Conservation (phyloP, 2,329 filamentous ascomycete genomes). For the Calonectria naviculata region DNA sequence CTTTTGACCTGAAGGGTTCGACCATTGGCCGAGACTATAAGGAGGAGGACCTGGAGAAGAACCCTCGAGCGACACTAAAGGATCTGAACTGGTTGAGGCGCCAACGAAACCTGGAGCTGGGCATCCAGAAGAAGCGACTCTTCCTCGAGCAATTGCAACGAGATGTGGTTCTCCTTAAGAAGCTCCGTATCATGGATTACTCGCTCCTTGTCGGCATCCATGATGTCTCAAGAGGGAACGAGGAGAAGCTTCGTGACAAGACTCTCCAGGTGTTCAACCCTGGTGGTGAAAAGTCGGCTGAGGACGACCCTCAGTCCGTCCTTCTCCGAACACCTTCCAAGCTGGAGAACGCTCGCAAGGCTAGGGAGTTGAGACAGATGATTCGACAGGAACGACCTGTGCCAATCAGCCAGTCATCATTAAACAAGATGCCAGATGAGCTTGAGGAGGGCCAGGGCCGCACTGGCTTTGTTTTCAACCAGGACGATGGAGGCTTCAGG, state of each 20-base stretch:
- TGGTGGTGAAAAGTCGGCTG: constrained; percentile 70
- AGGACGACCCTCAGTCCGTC: constrained; percentile 71
- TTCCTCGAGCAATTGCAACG: constrained; percentile 91
- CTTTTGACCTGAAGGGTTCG: constrained; percentile 96
- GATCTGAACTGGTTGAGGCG: constrained; percentile 96
- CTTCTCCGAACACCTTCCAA: constrained; percentile 93
- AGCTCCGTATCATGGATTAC: constrained; percentile 98
- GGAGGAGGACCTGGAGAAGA: constrained; percentile 88
- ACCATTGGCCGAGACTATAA: constrained; percentile 92
- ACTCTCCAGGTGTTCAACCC: constrained; percentile 95
- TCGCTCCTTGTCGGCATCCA: constrained; percentile 95
- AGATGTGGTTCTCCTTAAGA: constrained; percentile 88
- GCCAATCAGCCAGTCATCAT: constrained; percentile 86
- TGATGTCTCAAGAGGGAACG: constrained; percentile 89
- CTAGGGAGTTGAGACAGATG: constrained; percentile 89
- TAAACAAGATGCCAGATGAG: constrained; percentile 90
- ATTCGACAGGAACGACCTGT: constrained; percentile 93
- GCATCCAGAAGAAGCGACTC: constrained; percentile 85
- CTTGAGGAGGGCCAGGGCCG: constrained; percentile 80
- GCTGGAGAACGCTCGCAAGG: constrained; percentile 90
- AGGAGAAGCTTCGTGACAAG: constrained; percentile 91
- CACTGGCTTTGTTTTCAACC: constrained; percentile 84
- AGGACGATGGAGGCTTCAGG: constrained; percentile 91
- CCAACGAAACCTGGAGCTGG: constrained; percentile 87
- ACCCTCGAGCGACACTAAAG: constrained; percentile 93